Evolutionary conservation across 495 filamentous ascomycete genomes (phyloP), one percentile per base, ranked within the genome.

Genomic region (Aspergillus bertholletiae): DNA sequence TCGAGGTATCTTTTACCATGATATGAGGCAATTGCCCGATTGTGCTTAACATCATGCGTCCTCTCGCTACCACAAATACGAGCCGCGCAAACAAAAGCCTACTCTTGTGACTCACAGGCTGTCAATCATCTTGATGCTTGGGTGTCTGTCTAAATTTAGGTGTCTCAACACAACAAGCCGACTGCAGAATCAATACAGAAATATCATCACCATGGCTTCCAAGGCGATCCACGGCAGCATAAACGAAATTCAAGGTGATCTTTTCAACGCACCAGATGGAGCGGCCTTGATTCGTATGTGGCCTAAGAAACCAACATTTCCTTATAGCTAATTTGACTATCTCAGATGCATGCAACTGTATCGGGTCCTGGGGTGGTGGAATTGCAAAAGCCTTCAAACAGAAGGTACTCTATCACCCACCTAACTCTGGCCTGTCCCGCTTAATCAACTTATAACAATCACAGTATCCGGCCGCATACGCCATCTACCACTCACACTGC

Each of bases 271-370:
- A 5, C 74, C 76, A 0, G 61, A 69, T 46, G 66, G 66, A 7
- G 67, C 75, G 34, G 68, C 67, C 12, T 53, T 80, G 23, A 79
- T 79, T 27, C 77, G 75, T 78, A 58, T 34, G 72, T 61, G 15
- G 17, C 6, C 41, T 41, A 5, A 7, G 8, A 43, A 24, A 34
- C 23, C n/a, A 22, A 12, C 43, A 24, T 7, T n/a, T 17, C 15
- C 8, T 35, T 26, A 6, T 4, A 22, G 8, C 46, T 49, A 35
- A 32, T 18, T 5, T 22, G 7, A 1, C 12, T 15, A 20, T 17
- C 13, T 17, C 50, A 79, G 76, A 80, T 51, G 75, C 77, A 12
- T 79, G 76, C 60, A 80, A 78, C 61, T 63, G 63, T 24, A 58
- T 63, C 15, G 77, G 77, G 7, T 48, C 39, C 1, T 80, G 77